phyloP scores from a whole-genome alignment of 2,329 filamentous ascomycete species.

The Aureobasidium lini region DNA sequence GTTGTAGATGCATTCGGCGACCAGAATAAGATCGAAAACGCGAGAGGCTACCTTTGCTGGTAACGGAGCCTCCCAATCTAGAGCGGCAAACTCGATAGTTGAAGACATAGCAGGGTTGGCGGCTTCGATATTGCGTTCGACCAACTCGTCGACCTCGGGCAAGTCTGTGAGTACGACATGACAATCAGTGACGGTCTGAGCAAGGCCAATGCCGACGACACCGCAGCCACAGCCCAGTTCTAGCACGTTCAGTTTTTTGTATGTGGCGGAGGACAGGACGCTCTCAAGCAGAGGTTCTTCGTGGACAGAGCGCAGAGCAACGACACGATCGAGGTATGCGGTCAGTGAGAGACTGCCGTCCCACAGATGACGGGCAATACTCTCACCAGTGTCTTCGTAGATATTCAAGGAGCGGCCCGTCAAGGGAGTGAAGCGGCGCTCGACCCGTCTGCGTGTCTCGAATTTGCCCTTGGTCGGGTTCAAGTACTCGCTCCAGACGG shows the following conservation, averaged over 20 bases:
- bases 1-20: slow-evolving; percentile 70
- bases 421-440: slow-evolving; percentile 45
- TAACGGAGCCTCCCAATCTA: slow-evolving; percentile 57
- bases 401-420: slow-evolving; percentile 40
- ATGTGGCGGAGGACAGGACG: slow-evolving; percentile 31
- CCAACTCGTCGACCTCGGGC: slow-evolving; percentile 54
- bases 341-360: slow-evolving; percentile 54
- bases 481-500: slow-evolving; percentile 48
- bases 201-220: slow-evolving; percentile 58
- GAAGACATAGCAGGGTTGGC: slow-evolving; percentile 38
- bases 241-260: slow-evolving; percentile 43
- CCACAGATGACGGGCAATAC: slow-evolving; percentile 66
- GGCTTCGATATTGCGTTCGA: slow-evolving; percentile 46
- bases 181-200: slow-evolving; percentile 44
- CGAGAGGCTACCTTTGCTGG: slow-evolving; percentile 30
- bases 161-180: slow-evolving; percentile 58
- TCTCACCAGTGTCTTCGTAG: slow-evolving; percentile 65
- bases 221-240: slow-evolving; percentile 64
- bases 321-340: slow-evolving; percentile 42
- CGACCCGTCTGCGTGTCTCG: slow-evolving; percentile 45
- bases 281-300: slow-evolving; percentile 31
- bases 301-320: slow-evolving; percentile 26
- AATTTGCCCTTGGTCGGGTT: slow-evolving; percentile 30
- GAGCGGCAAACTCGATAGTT: slow-evolving; percentile 39
- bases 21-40: slow-evolving; percentile 53